phyloP scores from a whole-genome alignment of 768 basidiomycete species.

The Tulasnella sp. region DNA sequence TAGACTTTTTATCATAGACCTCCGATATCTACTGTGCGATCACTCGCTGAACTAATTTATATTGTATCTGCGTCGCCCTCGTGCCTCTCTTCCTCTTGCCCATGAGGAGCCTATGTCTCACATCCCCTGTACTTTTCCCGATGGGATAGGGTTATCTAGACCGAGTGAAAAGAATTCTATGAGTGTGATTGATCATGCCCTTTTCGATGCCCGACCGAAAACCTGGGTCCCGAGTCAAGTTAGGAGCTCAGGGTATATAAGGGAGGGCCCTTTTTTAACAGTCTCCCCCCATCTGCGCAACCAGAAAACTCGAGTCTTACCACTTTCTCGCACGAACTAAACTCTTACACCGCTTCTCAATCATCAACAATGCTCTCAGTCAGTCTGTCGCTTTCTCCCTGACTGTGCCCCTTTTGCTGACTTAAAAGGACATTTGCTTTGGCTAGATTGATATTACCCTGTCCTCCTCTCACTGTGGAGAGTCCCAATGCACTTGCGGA shows the following conservation, averaged over 20 bases:
- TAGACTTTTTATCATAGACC: neutral
- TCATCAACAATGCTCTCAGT: neutral
- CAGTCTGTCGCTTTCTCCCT: neutral
- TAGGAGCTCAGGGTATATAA: neutral
- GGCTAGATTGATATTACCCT: slow-evolving; percentile 23
- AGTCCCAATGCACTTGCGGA: slow-evolving; percentile 45
- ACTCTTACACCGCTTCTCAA: neutral
- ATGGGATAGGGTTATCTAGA: neutral
- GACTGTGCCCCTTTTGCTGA: neutral
- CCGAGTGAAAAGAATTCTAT: neutral
- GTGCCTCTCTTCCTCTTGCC: neutral
- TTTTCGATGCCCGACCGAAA: neutral
- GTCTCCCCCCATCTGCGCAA: neutral
- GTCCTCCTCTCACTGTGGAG: slow-evolving; percentile 44
- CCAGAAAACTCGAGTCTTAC: neutral
- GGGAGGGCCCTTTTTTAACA: neutral
- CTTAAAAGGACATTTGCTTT: neutral
- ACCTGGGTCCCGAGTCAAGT: neutral
- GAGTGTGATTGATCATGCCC: neutral
- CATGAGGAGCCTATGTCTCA: neutral
- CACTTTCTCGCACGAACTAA: neutral
- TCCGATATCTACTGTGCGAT: neutral
- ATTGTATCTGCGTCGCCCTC: neutral
- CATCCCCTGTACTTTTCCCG: neutral
- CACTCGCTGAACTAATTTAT: neutral